Percentiles rank a stretch among this genome's conserved stretches.
These are phyloP conservation scores for Pestalotiopsis sp. DNA, from an alignment of 2,329 filamentous ascomycete species.

Conservation along the genomic window DNA sequence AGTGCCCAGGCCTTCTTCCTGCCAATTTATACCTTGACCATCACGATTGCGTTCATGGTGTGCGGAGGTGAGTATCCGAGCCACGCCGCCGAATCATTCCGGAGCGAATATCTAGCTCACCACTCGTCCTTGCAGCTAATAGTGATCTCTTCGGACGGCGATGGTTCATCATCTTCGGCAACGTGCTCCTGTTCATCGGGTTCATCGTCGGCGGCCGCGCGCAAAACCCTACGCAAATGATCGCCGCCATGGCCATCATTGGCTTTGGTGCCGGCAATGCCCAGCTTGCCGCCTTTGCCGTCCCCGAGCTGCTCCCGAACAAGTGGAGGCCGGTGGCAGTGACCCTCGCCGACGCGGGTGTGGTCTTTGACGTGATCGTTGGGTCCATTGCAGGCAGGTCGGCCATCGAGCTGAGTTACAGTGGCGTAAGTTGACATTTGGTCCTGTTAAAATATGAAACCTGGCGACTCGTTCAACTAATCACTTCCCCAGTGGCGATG, in stretches of 20 bases:
- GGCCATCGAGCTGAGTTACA: constrained; percentile 34
- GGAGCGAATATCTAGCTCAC: constrained; percentile 28
- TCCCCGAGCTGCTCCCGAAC: constrained; percentile 50
- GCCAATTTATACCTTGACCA: constrained; percentile 40
- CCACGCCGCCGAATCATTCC: neutral
- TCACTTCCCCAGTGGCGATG: constrained; percentile 37
- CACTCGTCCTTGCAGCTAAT: constrained; percentile 33
- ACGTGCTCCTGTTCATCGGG: constrained; percentile 40
- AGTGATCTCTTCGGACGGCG: constrained; percentile 49
- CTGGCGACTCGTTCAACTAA: too few relatives aligned
- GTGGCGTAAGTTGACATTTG: constrained; percentile 18
- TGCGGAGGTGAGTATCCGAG: constrained; percentile 24
- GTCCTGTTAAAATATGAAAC: neutral
- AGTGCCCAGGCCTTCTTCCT: constrained; percentile 36
- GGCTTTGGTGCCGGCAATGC: constrained; percentile 48
- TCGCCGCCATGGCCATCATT: constrained; percentile 41
- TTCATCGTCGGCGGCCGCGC: constrained; percentile 40
- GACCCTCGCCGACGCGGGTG: constrained; percentile 42
- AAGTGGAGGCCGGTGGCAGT: constrained; percentile 49
- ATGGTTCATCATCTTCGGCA: constrained; percentile 47
- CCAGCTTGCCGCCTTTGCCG: constrained; percentile 46
- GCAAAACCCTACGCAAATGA: constrained; percentile 39
- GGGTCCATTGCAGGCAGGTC: constrained; percentile 47
- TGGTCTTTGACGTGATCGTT: constrained; percentile 47
- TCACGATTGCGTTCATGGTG: constrained; percentile 43